Evolutionary conservation across 129 eudicot species (phyloP).

Genomic region (Helichrysum umbraculigerum): DNA sequence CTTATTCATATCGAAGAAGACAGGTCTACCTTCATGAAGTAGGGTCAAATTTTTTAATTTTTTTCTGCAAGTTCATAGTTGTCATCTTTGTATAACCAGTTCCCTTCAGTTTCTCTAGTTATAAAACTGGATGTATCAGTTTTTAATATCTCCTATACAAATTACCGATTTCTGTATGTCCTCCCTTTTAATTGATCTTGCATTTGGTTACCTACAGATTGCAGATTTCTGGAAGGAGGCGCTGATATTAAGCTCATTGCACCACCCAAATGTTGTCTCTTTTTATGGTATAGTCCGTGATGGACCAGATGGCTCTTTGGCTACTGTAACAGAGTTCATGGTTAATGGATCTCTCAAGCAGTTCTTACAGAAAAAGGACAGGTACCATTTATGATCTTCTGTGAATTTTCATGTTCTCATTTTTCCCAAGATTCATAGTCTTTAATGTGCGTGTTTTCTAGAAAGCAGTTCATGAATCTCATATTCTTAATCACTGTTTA

Average conservation of each 20-base stretch:
- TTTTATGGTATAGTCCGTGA: constrained; percentile 71
- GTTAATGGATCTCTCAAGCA: constrained; percentile 70
- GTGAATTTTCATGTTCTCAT: neutral
- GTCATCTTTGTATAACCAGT: neutral
- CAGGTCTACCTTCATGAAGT: neutral
- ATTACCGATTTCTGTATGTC: neutral
- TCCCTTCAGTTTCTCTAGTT: neutral
- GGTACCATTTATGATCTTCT: constrained; percentile 37
- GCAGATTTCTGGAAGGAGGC: constrained; percentile 68
- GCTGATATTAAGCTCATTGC: constrained; percentile 43
- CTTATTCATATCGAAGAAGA: neutral
- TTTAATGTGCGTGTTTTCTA: neutral
- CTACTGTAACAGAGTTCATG: constrained; percentile 76
- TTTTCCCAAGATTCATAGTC: neutral
- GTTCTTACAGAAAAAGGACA: constrained; percentile 51
- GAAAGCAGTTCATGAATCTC: neutral
- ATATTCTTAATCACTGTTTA: neutral
- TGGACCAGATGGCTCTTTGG: constrained; percentile 68
- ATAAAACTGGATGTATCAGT: neutral
- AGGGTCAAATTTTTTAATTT: neutral
- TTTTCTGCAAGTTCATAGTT: neutral
- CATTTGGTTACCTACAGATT: constrained; percentile 21
- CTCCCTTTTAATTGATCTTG: neutral
- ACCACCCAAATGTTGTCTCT: constrained; percentile 78
- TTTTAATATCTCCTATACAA: neutral